Percentiles rank a stretch among this genome's conserved stretches.
These are phyloP conservation scores for Suillus occidentalis DNA, from an alignment of 768 basidiomycete genomes.

Conservation along the genomic window DNA sequence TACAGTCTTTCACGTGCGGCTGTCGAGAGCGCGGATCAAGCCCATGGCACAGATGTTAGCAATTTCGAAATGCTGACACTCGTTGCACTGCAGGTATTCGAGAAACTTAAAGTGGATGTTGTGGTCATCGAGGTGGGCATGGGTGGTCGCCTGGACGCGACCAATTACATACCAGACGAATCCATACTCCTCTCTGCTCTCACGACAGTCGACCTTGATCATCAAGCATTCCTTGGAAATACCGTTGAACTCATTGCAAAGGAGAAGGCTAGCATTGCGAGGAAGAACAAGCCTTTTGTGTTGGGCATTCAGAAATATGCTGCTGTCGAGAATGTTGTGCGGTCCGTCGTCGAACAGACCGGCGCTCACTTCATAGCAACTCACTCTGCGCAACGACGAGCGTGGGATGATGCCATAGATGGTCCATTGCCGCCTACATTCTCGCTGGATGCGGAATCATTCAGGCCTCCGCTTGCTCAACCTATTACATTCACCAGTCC, in stretches of 20 bases:
- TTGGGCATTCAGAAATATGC: constrained; percentile 61
- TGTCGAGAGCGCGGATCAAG: constrained; percentile 50
- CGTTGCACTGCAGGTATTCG: constrained; percentile 77
- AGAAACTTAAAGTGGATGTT: constrained; percentile 67
- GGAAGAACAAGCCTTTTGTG: constrained; percentile 60
- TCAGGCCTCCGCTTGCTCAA: constrained; percentile 38
- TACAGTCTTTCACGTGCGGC: constrained; percentile 48
- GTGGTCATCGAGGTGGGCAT: constrained; percentile 92
- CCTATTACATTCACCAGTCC: constrained; percentile 44
- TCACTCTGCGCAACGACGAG: constrained; percentile 33
- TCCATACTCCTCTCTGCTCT: constrained; percentile 76
- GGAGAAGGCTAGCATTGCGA: constrained; percentile 84
- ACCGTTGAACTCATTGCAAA: constrained; percentile 71
- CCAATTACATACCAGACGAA: constrained; percentile 79
- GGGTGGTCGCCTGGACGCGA: constrained; percentile 92
- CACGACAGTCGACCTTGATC: constrained; percentile 89
- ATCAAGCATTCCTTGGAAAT: constrained; percentile 84
- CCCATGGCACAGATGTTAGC: constrained; percentile 49
- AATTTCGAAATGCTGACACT: constrained; percentile 86
- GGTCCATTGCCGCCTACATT: constrained; percentile 31
- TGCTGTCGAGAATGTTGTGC: constrained; percentile 47
- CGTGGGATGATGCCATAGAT: constrained; percentile 33
- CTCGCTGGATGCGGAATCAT: constrained; percentile 31
- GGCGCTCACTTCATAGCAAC: constrained; percentile 44
- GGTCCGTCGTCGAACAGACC: constrained; percentile 39